phyloP scores from a whole-genome alignment of 73 alveolate genomes.

The Paraurostyla sp. region DNA sequence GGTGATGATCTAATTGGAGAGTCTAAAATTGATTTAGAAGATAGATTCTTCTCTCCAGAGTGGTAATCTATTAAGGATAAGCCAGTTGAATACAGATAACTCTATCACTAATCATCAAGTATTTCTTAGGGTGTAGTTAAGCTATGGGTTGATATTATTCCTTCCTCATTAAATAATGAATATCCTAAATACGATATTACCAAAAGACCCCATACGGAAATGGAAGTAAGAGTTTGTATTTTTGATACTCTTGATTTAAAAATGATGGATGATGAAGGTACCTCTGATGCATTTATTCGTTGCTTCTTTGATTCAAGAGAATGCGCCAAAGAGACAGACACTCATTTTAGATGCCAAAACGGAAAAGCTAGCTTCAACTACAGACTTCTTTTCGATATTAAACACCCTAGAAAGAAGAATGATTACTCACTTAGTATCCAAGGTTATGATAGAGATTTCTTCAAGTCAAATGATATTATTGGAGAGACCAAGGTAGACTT shows the following conservation, averaged over 20 bases:
- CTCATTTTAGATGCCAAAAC: constrained; percentile 94
- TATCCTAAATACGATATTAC: constrained; percentile 90
- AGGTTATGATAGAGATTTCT: constrained; percentile 94
- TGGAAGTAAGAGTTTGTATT: constrained; percentile 93
- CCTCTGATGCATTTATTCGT: constrained; percentile 94
- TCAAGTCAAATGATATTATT: constrained; percentile 94
- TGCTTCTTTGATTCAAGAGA: constrained; percentile 89
- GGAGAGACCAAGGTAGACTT: constrained; percentile 82
- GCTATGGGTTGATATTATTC: constrained; percentile 94
- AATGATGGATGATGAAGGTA: constrained; percentile 96
- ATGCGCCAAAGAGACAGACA: constrained; percentile 94
- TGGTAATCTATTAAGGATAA: constrained; percentile 92
- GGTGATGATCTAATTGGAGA: constrained; percentile 96
- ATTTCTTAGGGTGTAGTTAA: constrained; percentile 93
- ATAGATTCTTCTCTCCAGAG: constrained; percentile 94
- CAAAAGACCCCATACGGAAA: constrained; percentile 89
- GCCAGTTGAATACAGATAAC: constrained; percentile 95
- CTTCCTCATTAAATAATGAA: constrained; percentile 75
- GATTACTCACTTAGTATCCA: constrained; percentile 82
- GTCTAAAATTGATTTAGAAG: constrained; percentile 97
- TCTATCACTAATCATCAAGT: constrained; percentile 89
- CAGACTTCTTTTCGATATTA: constrained; percentile 92
- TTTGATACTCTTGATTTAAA: constrained; percentile 96
- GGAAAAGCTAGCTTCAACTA: constrained; percentile 97
- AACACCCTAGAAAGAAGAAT: constrained; percentile 78